Evolutionary conservation across 139 green algal species (phyloP).

Genomic region (Closterium sp.): DNA sequence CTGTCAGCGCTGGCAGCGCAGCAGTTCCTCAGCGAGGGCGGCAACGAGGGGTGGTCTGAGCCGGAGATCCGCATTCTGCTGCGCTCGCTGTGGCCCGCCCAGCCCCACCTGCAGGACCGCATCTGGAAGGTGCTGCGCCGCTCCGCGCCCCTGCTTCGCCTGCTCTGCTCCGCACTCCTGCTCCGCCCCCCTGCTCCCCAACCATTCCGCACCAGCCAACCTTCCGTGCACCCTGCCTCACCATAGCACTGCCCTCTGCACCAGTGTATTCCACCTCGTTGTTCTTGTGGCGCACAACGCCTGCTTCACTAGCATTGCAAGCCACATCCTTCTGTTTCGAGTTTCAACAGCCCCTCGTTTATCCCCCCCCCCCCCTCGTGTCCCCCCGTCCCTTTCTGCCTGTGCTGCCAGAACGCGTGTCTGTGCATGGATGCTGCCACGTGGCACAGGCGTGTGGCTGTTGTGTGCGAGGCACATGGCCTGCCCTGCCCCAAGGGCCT

Average conservation of each 20-base stretch:
- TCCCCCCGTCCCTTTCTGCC: no score
- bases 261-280: neutral
- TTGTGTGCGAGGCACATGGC: constrained; percentile 16
- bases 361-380: neutral
- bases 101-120: constrained; percentile 9
- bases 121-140: constrained; percentile 20
- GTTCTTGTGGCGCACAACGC: no score
- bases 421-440: constrained; percentile 20
- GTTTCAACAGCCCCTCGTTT: no score
- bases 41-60: neutral
- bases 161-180: no score
- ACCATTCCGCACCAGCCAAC: neutral
- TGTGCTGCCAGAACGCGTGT: constrained; percentile 40
- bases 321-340: no score
- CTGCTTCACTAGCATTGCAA: no score
- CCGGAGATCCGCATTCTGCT: constrained; percentile 15
- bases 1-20: constrained; percentile 4
- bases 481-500: constrained; percentile 6
- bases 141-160: neutral
- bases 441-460: constrained; percentile 17
- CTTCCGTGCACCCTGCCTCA: neutral
- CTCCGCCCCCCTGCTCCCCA: no score
- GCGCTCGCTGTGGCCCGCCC: constrained; percentile 18
- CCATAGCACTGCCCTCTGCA: neutral
- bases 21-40: neutral